phyloP scores from a whole-genome alignment of 768 basidiomycete species.

The Leccinum barrowsii region DNA sequence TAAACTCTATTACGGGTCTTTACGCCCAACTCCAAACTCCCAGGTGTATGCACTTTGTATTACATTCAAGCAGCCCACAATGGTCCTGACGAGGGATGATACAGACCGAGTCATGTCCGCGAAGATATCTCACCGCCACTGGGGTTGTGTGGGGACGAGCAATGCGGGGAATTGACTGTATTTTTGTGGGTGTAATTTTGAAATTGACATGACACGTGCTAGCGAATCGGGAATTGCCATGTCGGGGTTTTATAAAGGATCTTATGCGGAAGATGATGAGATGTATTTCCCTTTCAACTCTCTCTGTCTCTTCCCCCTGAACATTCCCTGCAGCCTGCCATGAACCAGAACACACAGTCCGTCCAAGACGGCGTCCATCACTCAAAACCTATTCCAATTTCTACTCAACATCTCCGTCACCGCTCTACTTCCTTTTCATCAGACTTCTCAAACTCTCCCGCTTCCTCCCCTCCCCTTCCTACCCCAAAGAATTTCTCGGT shows the following conservation, averaged over 20 bases:
- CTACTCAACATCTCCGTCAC: conserved; percentile 40
- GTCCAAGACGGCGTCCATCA: conserved; percentile 38
- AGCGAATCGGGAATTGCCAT: conserved; percentile 22
- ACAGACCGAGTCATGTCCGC: neutral
- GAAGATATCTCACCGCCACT: neutral
- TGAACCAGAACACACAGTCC: conserved; percentile 13
- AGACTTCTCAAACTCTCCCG: conserved; percentile 50
- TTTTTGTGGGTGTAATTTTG: conserved; percentile 5
- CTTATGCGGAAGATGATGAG: neutral
- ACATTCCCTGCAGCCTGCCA: conserved; percentile 1
- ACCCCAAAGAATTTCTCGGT: conserved; percentile 45
- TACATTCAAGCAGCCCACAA: neutral
- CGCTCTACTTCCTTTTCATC: conserved; percentile 68
- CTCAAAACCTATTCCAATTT: conserved; percentile 66
- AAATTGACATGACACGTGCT: conserved; percentile 22
- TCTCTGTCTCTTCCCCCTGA: conserved; percentile 2
- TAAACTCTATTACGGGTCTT: neutral
- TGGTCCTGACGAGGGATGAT: neutral
- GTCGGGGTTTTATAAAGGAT: conserved; percentile 27
- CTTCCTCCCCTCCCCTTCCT: conserved; percentile 48
- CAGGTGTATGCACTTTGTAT: neutral
- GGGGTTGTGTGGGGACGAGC: neutral
- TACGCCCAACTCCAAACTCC: conserved; percentile 11
- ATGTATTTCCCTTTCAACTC: neutral
- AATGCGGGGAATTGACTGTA: conserved; percentile 11